Percentiles rank a stretch among this genome's conserved stretches.
Evolutionary conservation across 257 asterid species (phyloP).

Genomic region (Lithospermum erythrorhizon): DNA sequence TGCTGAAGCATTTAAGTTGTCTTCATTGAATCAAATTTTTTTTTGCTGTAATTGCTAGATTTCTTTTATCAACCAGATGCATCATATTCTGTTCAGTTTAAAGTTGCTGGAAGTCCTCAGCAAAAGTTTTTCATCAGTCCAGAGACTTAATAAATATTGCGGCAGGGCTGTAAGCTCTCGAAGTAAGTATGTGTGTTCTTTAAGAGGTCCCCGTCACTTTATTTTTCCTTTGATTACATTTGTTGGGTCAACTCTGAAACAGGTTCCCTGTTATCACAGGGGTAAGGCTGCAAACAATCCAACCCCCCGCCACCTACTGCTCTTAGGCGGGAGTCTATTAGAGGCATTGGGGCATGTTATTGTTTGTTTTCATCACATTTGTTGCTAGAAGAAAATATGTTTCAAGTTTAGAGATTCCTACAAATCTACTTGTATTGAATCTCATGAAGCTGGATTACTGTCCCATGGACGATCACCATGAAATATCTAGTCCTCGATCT

Average conservation of each 20-base stretch:
- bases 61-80: background rate
- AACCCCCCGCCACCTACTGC: no score
- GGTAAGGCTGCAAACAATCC: no score
- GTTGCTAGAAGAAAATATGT: no score
- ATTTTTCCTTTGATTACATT: no score
- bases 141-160: background rate
- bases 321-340: no score
- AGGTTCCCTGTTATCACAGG: no score
- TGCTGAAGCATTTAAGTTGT: no score
- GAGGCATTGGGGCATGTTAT: no score
- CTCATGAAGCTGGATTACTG: background rate
- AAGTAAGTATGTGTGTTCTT: background rate
- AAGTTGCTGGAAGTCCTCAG: background rate
- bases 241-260: no score
- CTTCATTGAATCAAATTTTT: no score
- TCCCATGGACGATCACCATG: background rate
- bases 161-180: background rate
- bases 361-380: background rate
- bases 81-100: background rate
- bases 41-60: no score
- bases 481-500: background rate
- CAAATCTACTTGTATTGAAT: background rate
- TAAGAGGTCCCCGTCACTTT: background rate
- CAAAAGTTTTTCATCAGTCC: background rate
- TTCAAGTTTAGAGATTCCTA: background rate